Percentiles rank a stretch among this genome's conserved stretches.
Conservation (phyloP, 208 protist species). For the Wallacemonas sp. region DNA sequence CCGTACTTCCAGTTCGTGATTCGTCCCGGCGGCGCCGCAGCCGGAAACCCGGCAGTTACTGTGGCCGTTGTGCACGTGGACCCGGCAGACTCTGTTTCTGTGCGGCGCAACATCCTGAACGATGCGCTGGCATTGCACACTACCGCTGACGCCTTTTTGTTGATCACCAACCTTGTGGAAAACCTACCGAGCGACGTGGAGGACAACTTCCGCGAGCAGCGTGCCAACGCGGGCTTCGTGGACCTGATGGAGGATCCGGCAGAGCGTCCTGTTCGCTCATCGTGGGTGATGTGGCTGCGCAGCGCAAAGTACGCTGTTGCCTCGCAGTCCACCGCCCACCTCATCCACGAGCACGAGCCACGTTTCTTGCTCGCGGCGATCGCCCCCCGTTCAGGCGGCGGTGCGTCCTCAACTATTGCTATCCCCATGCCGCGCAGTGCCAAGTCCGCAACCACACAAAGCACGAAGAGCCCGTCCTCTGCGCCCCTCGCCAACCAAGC, state of each 20-base stretch:
- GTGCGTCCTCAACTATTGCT: slow-evolving; percentile 44
- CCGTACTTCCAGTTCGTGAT: slow-evolving; percentile 57
- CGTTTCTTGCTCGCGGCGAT: slow-evolving; percentile 37
- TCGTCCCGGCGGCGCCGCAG: slow-evolving; percentile 19
- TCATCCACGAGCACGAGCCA: slow-evolving; percentile 34
- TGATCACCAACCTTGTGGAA: slow-evolving; percentile 69
- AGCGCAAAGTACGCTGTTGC: slow-evolving; percentile 55
- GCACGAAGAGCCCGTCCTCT: slow-evolving; percentile 25
- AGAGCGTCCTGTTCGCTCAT: slow-evolving; percentile 32
- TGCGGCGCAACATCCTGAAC: slow-evolving; percentile 36
- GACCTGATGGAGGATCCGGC: slow-evolving; percentile 67
- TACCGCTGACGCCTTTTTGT: slow-evolving; percentile 21
- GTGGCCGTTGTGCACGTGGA: slow-evolving; percentile 62
- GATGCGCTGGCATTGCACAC: slow-evolving; percentile 34
- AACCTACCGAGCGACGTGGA: slow-evolving; percentile 20
- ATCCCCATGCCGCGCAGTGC: slow-evolving; percentile 86
- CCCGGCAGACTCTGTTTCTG: neutral
- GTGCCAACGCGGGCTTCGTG: slow-evolving; percentile 45
- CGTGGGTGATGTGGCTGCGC: slow-evolving; percentile 74
- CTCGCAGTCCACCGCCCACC: slow-evolving; percentile 26
- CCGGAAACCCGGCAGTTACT: slow-evolving; percentile 10
- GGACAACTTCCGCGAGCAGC: slow-evolving; percentile 53
- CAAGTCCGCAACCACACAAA: slow-evolving; percentile 57
- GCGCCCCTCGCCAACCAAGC: slow-evolving; percentile 19
- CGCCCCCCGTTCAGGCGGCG: slow-evolving; percentile 25